Conservation (phyloP, 2,329 filamentous ascomycete species). For the Phialophora expanda region DNA sequence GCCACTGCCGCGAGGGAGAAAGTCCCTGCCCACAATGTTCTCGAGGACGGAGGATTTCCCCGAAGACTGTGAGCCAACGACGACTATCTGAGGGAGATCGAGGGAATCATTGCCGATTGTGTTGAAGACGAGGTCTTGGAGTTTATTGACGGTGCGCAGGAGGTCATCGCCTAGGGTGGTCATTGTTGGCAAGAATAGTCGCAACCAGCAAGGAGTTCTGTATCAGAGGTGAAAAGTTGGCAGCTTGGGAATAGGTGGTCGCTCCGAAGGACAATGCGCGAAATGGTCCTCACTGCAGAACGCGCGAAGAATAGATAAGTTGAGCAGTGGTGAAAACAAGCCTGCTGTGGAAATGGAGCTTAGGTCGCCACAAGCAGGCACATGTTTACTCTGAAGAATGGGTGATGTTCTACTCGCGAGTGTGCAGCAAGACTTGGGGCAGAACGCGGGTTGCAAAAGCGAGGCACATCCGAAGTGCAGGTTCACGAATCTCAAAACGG, state of each 20-base stretch:
- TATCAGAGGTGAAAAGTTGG: constrained; percentile 29
- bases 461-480: neutral
- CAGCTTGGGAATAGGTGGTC: constrained; percentile 12
- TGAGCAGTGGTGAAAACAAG: neutral
- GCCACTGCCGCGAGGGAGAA: constrained; percentile 91
- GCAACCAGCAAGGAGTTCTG: constrained; percentile 13
- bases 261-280: neutral
- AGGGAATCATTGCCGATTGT: constrained; percentile 99
- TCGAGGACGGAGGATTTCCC: constrained; percentile 98
- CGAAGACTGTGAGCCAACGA: constrained; percentile 96
- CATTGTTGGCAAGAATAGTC: constrained; percentile 60
- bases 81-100: constrained; percentile 97
- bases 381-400: constrained; percentile 26
- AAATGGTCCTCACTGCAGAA: constrained; percentile 1
- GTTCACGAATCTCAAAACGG: constrained; percentile 1
- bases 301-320: constrained; percentile 15
- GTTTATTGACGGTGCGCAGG: constrained; percentile 93
- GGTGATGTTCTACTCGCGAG: neutral
- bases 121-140: constrained; percentile 99
- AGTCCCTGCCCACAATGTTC: constrained; percentile 98
- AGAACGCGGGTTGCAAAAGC: constrained; percentile 23
- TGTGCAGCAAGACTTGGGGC: neutral
- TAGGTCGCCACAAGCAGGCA: constrained; percentile 27
- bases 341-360: constrained; percentile 15
- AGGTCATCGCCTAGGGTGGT: constrained; percentile 94